Percentiles rank a stretch among this genome's conserved stretches.
phyloP scores from a whole-genome alignment of 306 rosid genomes.

The Carpinus viminea region DNA sequence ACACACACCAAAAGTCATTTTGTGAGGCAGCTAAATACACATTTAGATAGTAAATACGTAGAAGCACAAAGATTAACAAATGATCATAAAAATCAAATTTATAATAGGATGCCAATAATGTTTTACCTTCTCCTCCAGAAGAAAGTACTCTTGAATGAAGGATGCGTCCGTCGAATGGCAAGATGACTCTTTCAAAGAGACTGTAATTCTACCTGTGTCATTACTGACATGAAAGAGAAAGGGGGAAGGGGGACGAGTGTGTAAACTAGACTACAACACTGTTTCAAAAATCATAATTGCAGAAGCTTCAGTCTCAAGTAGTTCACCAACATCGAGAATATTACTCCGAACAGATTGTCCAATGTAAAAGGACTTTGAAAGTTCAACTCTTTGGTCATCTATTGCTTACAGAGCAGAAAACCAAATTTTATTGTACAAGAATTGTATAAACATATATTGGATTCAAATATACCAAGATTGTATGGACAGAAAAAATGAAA shows the following conservation, averaged over 20 bases:
- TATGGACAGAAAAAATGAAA: background rate
- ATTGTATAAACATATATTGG: background rate
- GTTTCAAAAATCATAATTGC: conserved; percentile 7
- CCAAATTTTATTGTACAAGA: conserved; percentile 8
- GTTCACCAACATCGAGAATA: conserved; percentile 67
- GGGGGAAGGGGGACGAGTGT: background rate
- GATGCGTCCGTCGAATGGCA: conserved; percentile 85
- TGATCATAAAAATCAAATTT: background rate
- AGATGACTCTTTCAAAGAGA: conserved; percentile 73
- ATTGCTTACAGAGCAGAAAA: conserved; percentile 51
- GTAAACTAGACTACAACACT: conserved; percentile 6
- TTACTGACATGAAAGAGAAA: conserved; percentile 50
- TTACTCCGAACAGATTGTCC: conserved; percentile 94
- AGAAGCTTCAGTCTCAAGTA: conserved; percentile 22
- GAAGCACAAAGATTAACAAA: conserved; percentile 1
- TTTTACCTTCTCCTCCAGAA: conserved; percentile 68
- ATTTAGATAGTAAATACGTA: background rate
- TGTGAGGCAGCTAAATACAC: background rate
- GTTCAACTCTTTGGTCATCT: conserved; percentile 63
- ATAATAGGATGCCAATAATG: background rate
- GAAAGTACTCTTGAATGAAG: conserved; percentile 75
- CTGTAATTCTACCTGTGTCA: conserved; percentile 67
- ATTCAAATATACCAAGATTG: background rate
- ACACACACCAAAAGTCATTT: background rate
- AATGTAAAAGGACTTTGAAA: conserved; percentile 66